A percentile compares a stretch with the other conserved stretches of the same genome.
phyloP scores from a whole-genome alignment of 2,329 filamentous ascomycete species.

The Colletotrichum australisinense region DNA sequence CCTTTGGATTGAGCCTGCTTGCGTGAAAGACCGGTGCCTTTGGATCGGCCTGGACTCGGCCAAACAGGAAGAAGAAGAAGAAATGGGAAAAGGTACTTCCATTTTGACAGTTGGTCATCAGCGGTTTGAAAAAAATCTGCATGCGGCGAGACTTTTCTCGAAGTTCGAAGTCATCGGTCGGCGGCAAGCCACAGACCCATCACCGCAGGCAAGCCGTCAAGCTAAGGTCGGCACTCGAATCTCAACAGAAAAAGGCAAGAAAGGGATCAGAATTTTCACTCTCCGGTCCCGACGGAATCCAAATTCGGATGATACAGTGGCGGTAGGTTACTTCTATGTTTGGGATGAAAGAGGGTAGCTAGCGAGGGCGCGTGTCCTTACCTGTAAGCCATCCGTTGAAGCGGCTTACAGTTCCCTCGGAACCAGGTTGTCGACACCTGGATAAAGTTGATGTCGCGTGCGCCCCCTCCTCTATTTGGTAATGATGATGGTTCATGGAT shows the following conservation, averaged over 20 bases:
- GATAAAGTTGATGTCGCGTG: not conserved
- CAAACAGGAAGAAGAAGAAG: not conserved
- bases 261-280: not conserved
- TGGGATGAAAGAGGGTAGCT: not conserved
- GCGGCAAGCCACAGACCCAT: not conserved
- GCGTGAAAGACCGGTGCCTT: not conserved
- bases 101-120: not conserved
- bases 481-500: not conserved
- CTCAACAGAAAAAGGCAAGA: slow-evolving; percentile 16
- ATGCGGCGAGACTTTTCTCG: not conserved
- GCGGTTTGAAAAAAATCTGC: not conserved
- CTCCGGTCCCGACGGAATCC: slow-evolving; percentile 7
- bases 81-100: no score
- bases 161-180: slow-evolving; percentile 2
- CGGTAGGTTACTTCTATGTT: slow-evolving; percentile 15
- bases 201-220: slow-evolving; percentile 1
- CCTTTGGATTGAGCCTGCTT: not conserved
- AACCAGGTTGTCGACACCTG: not conserved
- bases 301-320: slow-evolving; percentile 12
- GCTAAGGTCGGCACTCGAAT: slow-evolving; percentile 2
- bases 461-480: not conserved
- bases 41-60: slow-evolving; percentile 22
- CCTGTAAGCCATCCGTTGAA: slow-evolving; percentile 19
- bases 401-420: not conserved
- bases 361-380: not conserved